Evolutionary conservation across 2,329 filamentous ascomycete genomes (phyloP).

Genomic region (Penicillium occitanis): DNA sequence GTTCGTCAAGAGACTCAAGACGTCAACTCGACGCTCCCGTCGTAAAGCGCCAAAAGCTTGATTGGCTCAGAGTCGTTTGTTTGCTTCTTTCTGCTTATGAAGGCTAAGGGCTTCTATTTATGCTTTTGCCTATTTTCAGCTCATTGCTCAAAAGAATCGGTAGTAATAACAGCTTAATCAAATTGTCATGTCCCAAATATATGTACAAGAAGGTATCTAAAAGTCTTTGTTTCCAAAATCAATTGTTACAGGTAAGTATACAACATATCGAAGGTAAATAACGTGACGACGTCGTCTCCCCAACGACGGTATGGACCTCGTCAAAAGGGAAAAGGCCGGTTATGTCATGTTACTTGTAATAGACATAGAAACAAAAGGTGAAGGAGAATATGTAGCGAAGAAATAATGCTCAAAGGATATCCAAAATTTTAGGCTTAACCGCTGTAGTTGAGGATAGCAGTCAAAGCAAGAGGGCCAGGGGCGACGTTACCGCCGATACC

Average conservation of each 20-base stretch:
- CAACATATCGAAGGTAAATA: constrained; percentile 8
- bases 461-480: constrained; percentile 34
- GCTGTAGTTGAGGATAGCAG: constrained; percentile 33
- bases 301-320: background rate
- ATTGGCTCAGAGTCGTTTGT: background rate
- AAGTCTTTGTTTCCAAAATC: constrained; percentile 16
- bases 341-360: constrained; percentile 8
- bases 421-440: constrained; percentile 20
- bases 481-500: constrained; percentile 33
- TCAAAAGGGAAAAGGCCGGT: background rate
- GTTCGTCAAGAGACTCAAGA: background rate
- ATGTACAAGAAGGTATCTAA: constrained; percentile 17
- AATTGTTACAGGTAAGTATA: constrained; percentile 17
- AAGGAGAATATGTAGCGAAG: constrained; percentile 16
- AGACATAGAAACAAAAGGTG: constrained; percentile 12
- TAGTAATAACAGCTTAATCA: constrained; percentile 1
- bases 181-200: constrained; percentile 13
- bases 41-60: background rate
- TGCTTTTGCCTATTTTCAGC: background rate
- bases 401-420: constrained; percentile 6
- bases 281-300: background rate
- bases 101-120: background rate
- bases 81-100: background rate
- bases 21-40: background rate
- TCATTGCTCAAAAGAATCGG: background rate